These are phyloP conservation scores for Chytriomyces hyalinus DNA, from an alignment of 192 early-diverging fungal genomes.

Conservation along the genomic window DNA sequence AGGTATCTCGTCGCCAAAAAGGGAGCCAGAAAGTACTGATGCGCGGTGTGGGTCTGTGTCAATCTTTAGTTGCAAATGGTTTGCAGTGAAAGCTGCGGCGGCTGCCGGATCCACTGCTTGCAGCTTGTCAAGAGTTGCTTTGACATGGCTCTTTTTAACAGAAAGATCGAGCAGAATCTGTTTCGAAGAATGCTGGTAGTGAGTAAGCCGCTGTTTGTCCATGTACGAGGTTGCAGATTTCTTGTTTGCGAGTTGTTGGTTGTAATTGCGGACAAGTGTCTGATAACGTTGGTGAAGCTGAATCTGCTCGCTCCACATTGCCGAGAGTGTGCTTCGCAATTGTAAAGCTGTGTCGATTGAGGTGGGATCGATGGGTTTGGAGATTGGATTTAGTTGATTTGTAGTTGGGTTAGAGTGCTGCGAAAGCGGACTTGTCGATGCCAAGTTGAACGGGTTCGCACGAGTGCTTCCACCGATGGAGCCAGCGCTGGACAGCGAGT, in stretches of 20 bases:
- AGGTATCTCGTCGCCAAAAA: too few relatives aligned
- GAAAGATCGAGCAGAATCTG: constrained; percentile 12
- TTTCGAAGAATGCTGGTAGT: not conserved
- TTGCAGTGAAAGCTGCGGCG: not conserved
- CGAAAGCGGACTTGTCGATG: not conserved
- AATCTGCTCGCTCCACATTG: not conserved
- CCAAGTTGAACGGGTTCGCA: too few relatives aligned
- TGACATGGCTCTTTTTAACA: constrained; percentile 5
- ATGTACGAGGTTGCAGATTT: not conserved
- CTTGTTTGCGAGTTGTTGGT: not conserved
- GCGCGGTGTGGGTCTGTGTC: too few relatives aligned
- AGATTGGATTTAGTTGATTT: too few relatives aligned
- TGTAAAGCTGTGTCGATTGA: not conserved
- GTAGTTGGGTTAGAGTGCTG: too few relatives aligned
- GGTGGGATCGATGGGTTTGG: not conserved
- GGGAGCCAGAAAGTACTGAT: too few relatives aligned
- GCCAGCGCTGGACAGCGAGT: not conserved
- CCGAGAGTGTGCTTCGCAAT: not conserved
- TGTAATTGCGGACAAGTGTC: not conserved
- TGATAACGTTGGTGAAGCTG: not conserved
- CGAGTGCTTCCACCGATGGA: not conserved
- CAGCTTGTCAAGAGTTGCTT: constrained; percentile 1
- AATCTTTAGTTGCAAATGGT: not conserved
- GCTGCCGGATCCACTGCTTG: not conserved
- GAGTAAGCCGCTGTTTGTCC: constrained; percentile 16